Base-by-base conservation (phyloP, 192 early-diverging fungal species). In the Physocladia obscura region DNA sequence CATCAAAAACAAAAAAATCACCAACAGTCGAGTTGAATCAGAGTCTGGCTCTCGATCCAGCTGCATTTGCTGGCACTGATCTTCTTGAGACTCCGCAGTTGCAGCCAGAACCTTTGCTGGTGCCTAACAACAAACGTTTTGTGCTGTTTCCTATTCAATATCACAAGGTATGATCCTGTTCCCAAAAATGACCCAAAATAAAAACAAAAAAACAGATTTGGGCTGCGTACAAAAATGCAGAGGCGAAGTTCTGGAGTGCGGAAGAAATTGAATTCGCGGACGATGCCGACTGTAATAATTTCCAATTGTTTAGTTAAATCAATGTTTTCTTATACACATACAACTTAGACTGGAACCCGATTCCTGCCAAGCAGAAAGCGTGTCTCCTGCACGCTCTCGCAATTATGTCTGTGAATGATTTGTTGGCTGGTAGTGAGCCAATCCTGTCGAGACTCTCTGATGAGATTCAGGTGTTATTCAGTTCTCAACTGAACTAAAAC, bases 161-260 rank as follows among this genome's bases (percentile, higher is more conserved):
- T 73, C 68, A 76, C 29, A 76, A 85, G 59, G 77, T 85, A 26
- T 13, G 70, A 21, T 13, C 40, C 8, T 13, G 40, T 44, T 44
- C n/a, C 8, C 8, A 44, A n/a, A n/a, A n/a, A 44, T 44, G n/a
- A 8, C 40, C n/a, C 11, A 44, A 44, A n/a, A 13, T 44, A 13
- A 8, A 8, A 13, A 13, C 2, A 52, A 51, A 22, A 24, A 29
- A 60, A 38, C 36, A 90, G 88, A 88, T 95, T 72, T 98, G 96
- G 96, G 83, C 93, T 67, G 89, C 93, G 81, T 97, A 98, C 89
- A 97, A 98, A 79, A 94, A 94, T 73, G 92, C 92, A 69, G 94
- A 95, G 74, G 92, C 94, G 2, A 93, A 93, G 21, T 97, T 97
- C 86, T 98, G 96, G 96, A 94, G 92, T 0, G 96, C 90, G 32